Evolutionary conservation across 1,284 basidiomycete species (phyloP), one percentile per base, ranked within the genome.

Genomic region (Wolfiporia cocos): DNA sequence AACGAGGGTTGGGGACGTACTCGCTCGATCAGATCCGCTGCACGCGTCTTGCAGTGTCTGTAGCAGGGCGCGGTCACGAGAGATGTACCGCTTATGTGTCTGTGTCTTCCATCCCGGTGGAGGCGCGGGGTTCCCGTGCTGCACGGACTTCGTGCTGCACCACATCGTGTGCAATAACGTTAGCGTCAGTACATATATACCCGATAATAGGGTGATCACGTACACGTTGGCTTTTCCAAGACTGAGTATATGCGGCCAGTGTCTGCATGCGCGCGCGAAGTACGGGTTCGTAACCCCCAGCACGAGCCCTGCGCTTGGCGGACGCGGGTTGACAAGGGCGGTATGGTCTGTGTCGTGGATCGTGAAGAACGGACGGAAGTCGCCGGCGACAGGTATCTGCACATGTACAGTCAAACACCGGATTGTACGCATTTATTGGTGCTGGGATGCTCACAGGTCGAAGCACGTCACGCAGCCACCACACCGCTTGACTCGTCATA

Each of bases 221-320:
- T 54, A 14, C 57, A 51, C 29, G 62, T 63, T 41, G 66, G 64
- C 28, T n/a, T n/a, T n/a, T n/a, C 82, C 81, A 23, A 87, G 66
- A 46, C 82, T 86, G 21, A 93, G 66, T 1, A 91, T 69, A 63
- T 99, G 92, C 2, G 93, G 92, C 92, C 94, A 98, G 63, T 96
- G 91, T 5, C 76, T 72, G 51, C 92, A 95, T 1, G 84, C 81
- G 48, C 85, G 86, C 48, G 89, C 82, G 51, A 98, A 92, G 57
- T 95, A 88, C 0, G 95, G 95, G 56, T 98, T 99, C 6, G 95
- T 98, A 1, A 94, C 91, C 7, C 95, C 93, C 1, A 98, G 66
- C 1, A 98, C 60, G 0, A 92, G 67, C 0, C 94, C 95, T 0
- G 86, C 68, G 54, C 86, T 85, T 0, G 95, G 94, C 48, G 90